phyloP scores from a whole-genome alignment of 2,329 filamentous ascomycete species.

The Cryphonectria japonica region DNA sequence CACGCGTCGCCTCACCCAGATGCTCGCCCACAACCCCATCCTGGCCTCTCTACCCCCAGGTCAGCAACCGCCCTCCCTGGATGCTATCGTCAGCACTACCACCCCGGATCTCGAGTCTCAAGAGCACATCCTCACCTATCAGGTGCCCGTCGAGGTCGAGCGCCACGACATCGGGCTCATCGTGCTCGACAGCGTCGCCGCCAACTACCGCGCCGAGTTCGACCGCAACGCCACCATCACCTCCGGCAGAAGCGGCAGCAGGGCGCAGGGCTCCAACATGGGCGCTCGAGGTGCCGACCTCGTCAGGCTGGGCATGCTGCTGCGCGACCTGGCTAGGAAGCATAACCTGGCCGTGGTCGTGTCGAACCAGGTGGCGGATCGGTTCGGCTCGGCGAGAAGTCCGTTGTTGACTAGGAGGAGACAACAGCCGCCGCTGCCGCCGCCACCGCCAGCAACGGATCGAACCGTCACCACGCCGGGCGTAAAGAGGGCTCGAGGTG shows the following conservation, averaged over 20 bases:
- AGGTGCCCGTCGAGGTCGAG: conserved; percentile 82
- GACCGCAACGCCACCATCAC: conserved; percentile 53
- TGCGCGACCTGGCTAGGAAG: conserved; percentile 75
- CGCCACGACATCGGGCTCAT: conserved; percentile 79
- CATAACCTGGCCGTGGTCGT: conserved; percentile 84
- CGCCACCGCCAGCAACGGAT: conserved; percentile 28
- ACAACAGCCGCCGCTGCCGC: conserved; percentile 29
- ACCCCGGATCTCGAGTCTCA: conserved; percentile 92
- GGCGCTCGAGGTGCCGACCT: conserved; percentile 78
- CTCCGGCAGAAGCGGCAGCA: conserved; percentile 18
- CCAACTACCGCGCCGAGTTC: conserved; percentile 94
- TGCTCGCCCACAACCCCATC: conserved; percentile 69
- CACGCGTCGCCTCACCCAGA: conserved; percentile 79
- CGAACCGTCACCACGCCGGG: conserved; percentile 22
- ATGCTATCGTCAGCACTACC: conserved; percentile 77
- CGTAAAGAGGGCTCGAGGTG: neutral
- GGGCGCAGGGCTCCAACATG: conserved; percentile 58
- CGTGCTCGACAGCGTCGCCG: conserved; percentile 88
- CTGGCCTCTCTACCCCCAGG: conserved; percentile 46
- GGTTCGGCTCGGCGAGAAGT: conserved; percentile 56
- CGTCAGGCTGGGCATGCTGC: conserved; percentile 72
- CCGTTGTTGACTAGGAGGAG: conserved; percentile 32
- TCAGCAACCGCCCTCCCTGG: conserved; percentile 63
- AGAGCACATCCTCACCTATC: conserved; percentile 91
- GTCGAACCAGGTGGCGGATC: conserved; percentile 93